These are phyloP conservation scores for Suillus sp. DNA, from an alignment of 768 basidiomycete species.

Conservation along the genomic window DNA sequence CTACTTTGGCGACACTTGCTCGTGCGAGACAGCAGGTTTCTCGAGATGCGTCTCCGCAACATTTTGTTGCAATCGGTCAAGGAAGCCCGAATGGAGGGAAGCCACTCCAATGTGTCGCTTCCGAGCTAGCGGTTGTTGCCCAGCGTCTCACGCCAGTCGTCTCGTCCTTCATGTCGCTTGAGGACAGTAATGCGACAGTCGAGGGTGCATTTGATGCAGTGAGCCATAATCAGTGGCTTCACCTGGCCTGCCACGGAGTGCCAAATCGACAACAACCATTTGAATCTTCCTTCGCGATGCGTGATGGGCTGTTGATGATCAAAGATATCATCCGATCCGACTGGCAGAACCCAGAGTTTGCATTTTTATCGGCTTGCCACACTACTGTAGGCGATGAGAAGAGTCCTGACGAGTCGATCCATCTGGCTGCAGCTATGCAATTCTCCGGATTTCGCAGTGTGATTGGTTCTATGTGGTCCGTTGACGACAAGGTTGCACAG, in stretches of 20 bases:
- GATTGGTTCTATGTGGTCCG: slow-evolving; percentile 27
- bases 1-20: slow-evolving; percentile 18
- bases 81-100: slow-evolving; percentile 9
- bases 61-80: slow-evolving; percentile 24
- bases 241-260: slow-evolving; percentile 25
- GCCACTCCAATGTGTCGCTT: slow-evolving; percentile 17
- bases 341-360: slow-evolving; percentile 19
- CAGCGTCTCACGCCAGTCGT: slow-evolving; percentile 14
- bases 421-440: slow-evolving; percentile 28
- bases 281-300: slow-evolving; percentile 20
- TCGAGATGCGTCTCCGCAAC: neutral
- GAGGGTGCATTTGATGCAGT: slow-evolving; percentile 11
- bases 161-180: neutral
- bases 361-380: slow-evolving; percentile 28
- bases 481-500: slow-evolving; percentile 18
- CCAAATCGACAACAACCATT: slow-evolving; percentile 17
- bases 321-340: slow-evolving; percentile 13
- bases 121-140: slow-evolving; percentile 20
- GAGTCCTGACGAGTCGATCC: slow-evolving; percentile 22
- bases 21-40: slow-evolving; percentile 18
- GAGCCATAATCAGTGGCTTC: slow-evolving; percentile 15
- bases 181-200: neutral
- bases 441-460: slow-evolving; percentile 25
- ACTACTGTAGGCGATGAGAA: slow-evolving; percentile 23
- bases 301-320: slow-evolving; percentile 16